A percentile compares a stretch with the other conserved stretches of the same genome.
Conservation (phyloP, 192 early-diverging fungal genomes). For the Podila epigama region DNA sequence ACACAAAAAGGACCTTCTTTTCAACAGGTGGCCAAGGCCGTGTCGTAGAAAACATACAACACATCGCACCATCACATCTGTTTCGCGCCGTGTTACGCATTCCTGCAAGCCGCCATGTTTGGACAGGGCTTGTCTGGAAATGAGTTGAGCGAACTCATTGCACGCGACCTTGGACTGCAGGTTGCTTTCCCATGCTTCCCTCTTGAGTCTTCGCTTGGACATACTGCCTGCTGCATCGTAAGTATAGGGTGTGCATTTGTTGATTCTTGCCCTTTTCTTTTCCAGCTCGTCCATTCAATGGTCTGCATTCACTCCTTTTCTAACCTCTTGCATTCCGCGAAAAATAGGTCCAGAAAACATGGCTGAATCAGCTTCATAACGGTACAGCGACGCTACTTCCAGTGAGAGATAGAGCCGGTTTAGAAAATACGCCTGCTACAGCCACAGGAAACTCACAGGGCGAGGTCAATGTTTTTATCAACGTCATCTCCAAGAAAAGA, state of each 20-base stretch:
- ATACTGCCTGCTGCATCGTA: slow-evolving; percentile 65
- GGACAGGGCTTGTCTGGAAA: slow-evolving; percentile 30
- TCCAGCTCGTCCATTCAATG: neutral
- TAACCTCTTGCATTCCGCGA: neutral
- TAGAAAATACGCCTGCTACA: neutral
- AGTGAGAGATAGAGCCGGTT: neutral
- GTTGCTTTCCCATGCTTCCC: slow-evolving; percentile 65
- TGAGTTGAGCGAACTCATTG: slow-evolving; percentile 50
- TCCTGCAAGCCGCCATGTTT: slow-evolving; percentile 15
- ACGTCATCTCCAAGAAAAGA: slow-evolving; percentile 35
- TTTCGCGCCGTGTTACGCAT: too few species aligned
- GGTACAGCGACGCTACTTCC: slow-evolving; percentile 22
- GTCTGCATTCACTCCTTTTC: neutral
- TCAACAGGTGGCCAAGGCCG: too few species aligned
- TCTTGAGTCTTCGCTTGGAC: slow-evolving; percentile 51
- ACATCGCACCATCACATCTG: neutral
- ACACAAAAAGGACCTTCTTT: too few species aligned
- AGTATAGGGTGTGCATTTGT: too few species aligned
- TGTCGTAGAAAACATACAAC: neutral
- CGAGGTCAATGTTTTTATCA: slow-evolving; percentile 44
- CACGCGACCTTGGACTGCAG: slow-evolving; percentile 58
- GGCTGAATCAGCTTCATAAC: slow-evolving; percentile 34
- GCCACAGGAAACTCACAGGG: neutral
- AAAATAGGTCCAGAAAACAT: slow-evolving; percentile 34
- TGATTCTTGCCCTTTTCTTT: too few species aligned